These are phyloP conservation scores for Pythium volutum DNA, from an alignment of 352 stramenopile species.

Conservation along the genomic window DNA sequence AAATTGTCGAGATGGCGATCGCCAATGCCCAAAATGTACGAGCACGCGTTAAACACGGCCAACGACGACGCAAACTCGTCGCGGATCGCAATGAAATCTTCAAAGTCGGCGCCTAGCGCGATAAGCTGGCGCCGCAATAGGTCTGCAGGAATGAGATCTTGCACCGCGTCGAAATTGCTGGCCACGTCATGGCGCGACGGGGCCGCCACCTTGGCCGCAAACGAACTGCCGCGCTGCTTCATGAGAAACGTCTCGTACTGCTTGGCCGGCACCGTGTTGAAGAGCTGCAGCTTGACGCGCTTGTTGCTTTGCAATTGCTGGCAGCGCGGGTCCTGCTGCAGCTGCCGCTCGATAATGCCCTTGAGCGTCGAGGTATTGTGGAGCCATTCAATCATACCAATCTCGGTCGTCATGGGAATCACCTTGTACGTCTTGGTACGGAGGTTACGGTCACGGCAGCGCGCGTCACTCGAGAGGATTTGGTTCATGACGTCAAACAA, in stretches of 20 bases:
- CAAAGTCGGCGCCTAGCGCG: conserved; percentile 58
- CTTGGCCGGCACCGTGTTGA: conserved; percentile 73
- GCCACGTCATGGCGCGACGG: conserved; percentile 47
- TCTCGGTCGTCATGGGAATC: conserved; percentile 83
- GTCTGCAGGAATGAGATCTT: conserved; percentile 69
- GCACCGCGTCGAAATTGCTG: conserved; percentile 48
- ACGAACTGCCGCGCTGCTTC: conserved; percentile 67
- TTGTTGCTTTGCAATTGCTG: conserved; percentile 65
- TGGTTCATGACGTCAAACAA: conserved; percentile 92
- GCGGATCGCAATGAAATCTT: conserved; percentile 82
- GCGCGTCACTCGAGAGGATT: conserved; percentile 62
- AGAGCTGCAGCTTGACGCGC: conserved; percentile 60
- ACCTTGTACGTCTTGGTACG: conserved; percentile 81
- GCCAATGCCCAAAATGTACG: conserved; percentile 89
- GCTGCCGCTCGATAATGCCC: conserved; percentile 68
- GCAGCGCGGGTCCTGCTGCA: conserved; percentile 62
- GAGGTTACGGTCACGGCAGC: conserved; percentile 64
- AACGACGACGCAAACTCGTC: conserved; percentile 83
- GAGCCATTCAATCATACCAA: conserved; percentile 85
- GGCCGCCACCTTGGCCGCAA: conserved; percentile 66
- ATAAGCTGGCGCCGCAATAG: conserved; percentile 78
- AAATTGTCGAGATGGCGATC: conserved; percentile 93
- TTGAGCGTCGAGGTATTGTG: conserved; percentile 75
- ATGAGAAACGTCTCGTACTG: conserved; percentile 70
- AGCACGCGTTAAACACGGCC: conserved; percentile 82